Evolutionary conservation across 768 basidiomycete species (phyloP), one percentile per base, ranked within the genome.

Genomic region (Lactarius indigo): DNA sequence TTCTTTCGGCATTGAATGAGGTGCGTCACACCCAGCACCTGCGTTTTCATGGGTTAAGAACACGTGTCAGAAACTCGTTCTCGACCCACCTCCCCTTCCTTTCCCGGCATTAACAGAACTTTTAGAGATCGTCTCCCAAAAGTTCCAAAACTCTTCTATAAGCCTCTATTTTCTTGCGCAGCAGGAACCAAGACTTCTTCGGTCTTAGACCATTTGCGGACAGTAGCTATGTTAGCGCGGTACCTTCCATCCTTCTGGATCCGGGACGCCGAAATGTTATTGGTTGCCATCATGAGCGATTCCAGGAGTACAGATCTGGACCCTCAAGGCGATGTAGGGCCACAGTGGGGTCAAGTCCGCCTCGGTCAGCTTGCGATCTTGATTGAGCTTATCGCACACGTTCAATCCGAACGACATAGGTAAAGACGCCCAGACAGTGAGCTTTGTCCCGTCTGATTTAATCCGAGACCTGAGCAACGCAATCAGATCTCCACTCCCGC

Each of bases 191-290:
- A 70, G 86, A 86, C 63, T 72, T 83, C n/a, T 79, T 82, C 13
- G 13, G 79, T 89, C 12, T 79, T 84, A 13, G 84, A 83, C 61
- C 84, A 90, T 66, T 80, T 91, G 0, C 81, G 84, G 55, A 79
- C 81, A 4, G 73, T 92, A 56, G 76, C 79, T 17, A 79, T 83
- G 2, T 70, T 89, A 63, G 78, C 84, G 5, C 81, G 79, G 35
- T 83, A 84, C 71, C 76, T 90, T 18, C 80, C 83, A 2, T 85
- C 86, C 66, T 85, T 87, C 70, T 91, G 88, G 89, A 79, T 80
- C 8, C 80, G 83, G 28, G 86, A 91, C 73, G 79, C 85, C 7
- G 90, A 91, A 70, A 92, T 92, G 90, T 78, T 91, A 70, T 80
- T 86, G 4, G 81, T 91, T 2, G 90, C 87, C 12, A 72, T 91